Evolutionary conservation across 768 basidiomycete genomes (phyloP), one percentile per base, ranked within the genome.

Genomic region (Tulasnella calospora): DNA sequence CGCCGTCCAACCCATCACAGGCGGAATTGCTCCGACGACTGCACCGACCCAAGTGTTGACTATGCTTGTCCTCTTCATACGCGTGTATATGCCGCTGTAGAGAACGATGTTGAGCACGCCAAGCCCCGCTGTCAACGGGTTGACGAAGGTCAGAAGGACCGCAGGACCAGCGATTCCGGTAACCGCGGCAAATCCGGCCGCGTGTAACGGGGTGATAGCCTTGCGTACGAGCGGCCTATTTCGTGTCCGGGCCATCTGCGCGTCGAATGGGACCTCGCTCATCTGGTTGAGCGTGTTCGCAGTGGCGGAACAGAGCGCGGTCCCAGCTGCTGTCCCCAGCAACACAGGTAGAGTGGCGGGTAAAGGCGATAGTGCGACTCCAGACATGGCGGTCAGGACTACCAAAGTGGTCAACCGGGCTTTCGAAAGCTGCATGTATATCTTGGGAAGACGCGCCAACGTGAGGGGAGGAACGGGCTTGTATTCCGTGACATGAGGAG

Each of bases 1-100:
- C 0, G 98, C 98, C 9, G 97, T 91, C 98, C 98, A 99, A 57
- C 98, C 98, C 93, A 99, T 98, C 73, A 99, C 85, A 2, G 97
- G 96, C 8, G 98, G 98, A 6, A 98, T 87, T 0, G 88, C 96
- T 41, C 98, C 98, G 3, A 99, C 97, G 30, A 99, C 87, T 0
- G 95, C 88, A 13, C 97, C 97, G 23, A 96, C 90, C 97, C 96
- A 98, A 1, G 97, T 99, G 83, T 98, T 99, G 80, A 86, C 86
- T 7, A 92, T 86, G 78, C 88, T 90, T 81, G 89, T 91, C 23
- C 98, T 89, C 84, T 99, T 99, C 86, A 96, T 87, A 86, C 92
- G 93, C 0, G 98, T 99, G 85, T 99, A 99, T 40, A 92, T 84
- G 0, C 93, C 95, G 0, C 96, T 93, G 84, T 99, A 99, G 8